Conservation (phyloP, 495 filamentous ascomycete genomes). For the Trichoderma parareesei region DNA sequence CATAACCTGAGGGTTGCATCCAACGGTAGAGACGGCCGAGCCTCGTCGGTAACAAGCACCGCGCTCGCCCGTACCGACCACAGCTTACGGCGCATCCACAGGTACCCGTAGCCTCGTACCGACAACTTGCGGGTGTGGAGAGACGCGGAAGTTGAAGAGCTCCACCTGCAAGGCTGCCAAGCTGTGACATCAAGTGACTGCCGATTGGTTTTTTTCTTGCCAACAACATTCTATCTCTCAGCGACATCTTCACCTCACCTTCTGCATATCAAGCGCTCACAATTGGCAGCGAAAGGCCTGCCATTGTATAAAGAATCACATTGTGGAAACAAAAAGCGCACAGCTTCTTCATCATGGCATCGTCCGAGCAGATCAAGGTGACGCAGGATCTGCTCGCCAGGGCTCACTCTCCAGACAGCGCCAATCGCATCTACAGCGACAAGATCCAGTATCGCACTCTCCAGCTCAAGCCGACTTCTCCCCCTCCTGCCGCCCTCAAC, state of each 20-base stretch:
- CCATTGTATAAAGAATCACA: background rate
- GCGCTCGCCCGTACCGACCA: background rate
- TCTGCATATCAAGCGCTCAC: background rate
- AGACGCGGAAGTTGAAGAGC: background rate
- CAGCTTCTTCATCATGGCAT: background rate
- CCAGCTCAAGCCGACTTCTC: slow-evolving; percentile 63
- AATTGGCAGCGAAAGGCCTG: background rate
- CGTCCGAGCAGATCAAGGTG: slow-evolving; percentile 20
- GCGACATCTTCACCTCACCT: background rate
- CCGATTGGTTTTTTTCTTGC: slow-evolving; percentile 4
- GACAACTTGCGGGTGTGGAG: background rate
- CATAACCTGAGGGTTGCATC: background rate
- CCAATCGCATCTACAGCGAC: slow-evolving; percentile 63
- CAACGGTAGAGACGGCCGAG: background rate
- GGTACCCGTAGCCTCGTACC: background rate
- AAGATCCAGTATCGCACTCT: slow-evolving; percentile 79
- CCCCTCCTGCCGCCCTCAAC: slow-evolving; percentile 43
- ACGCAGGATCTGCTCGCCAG: slow-evolving; percentile 61
- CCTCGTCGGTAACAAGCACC: background rate
- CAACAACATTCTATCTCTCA: slow-evolving; percentile 24
- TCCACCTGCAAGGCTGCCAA: slow-evolving; percentile 8
- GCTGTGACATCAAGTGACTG: background rate
- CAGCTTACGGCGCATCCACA: background rate
- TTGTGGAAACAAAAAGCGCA: background rate
- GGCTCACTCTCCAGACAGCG: slow-evolving; percentile 64